Evolutionary conservation across 768 basidiomycete genomes (phyloP).

Genomic region (Russula griseocarnosa): DNA sequence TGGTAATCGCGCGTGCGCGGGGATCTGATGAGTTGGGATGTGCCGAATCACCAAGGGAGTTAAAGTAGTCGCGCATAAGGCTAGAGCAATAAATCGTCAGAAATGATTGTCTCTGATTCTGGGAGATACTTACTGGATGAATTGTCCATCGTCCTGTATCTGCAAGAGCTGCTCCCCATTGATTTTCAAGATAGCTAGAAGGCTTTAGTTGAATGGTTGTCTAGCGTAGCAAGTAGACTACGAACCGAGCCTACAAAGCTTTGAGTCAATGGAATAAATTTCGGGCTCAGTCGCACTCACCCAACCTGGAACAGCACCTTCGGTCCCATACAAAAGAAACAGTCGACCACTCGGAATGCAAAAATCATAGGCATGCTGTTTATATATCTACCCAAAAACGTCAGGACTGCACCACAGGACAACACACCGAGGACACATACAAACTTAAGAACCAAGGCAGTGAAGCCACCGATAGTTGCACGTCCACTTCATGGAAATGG

Average conservation of each 20-base stretch:
- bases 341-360: constrained; percentile 95
- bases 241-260: constrained; percentile 51
- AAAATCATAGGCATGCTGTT: constrained; percentile 98
- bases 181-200: constrained; percentile 88
- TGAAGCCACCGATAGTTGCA: constrained; percentile 94
- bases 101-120: not conserved
- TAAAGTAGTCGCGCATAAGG: constrained; percentile 93
- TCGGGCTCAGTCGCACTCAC: constrained; percentile 44
- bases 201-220: not conserved
- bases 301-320: constrained; percentile 99
- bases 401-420: constrained; percentile 14
- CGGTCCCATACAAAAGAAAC: constrained; percentile 98
- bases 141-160: constrained; percentile 94
- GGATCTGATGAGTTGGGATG: constrained; percentile 87
- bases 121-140: constrained; percentile 67
- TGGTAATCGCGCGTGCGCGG: constrained; percentile 87
- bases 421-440: constrained; percentile 48
- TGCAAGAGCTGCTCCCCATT: constrained; percentile 90
- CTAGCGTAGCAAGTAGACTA: constrained; percentile 20
- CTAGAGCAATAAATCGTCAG: constrained; percentile 38
- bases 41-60: constrained; percentile 88
- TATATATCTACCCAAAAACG: constrained; percentile 56
- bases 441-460: constrained; percentile 97
- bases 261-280: constrained; percentile 6
- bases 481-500: constrained; percentile 86